Conservation (phyloP, 352 stramenopile genomes). For the Globisporangium splendens region DNA sequence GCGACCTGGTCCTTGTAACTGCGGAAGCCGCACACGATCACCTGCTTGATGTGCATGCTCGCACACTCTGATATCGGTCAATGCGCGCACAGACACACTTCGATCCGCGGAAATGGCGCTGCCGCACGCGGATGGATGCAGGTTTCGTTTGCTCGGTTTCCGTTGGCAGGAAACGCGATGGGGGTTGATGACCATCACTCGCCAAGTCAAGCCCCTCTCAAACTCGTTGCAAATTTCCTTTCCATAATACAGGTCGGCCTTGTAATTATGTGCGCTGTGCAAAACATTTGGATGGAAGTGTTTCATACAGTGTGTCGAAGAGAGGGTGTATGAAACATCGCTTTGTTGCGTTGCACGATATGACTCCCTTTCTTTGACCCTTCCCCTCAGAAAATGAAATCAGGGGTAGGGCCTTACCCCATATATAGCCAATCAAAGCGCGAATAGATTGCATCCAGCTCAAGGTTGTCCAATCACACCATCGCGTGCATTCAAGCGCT, state of each 20-base stretch:
- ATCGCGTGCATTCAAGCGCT: conserved; percentile 8
- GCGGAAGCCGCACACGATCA: conserved; percentile 94
- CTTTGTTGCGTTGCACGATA: conserved; percentile 8
- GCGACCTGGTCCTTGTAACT: conserved; percentile 91
- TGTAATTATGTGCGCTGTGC: not conserved
- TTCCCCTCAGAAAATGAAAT: conserved; percentile 2
- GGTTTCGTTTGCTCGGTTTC: not conserved
- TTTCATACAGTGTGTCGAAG: not conserved
- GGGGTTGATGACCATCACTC: not conserved
- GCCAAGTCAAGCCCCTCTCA: conserved; percentile 2
- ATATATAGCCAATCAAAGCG: conserved; percentile 17
- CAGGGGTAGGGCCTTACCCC: not conserved
- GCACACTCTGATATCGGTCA: not conserved
- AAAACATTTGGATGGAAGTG: not conserved
- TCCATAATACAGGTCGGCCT: conserved; percentile 1
- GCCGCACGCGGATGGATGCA: not conserved
- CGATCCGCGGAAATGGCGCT: not conserved
- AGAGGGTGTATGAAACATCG: not conserved
- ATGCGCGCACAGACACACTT: not conserved
- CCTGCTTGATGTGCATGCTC: conserved; percentile 97
- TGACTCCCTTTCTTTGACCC: not conserved
- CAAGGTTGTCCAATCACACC: conserved; percentile 12
- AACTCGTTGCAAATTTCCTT: conserved; percentile 14
- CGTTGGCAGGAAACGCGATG: not conserved
- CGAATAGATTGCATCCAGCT: conserved; percentile 27